Conservation (phyloP, 2,329 filamentous ascomycete species). For the Tolypocladium endophyticum region DNA sequence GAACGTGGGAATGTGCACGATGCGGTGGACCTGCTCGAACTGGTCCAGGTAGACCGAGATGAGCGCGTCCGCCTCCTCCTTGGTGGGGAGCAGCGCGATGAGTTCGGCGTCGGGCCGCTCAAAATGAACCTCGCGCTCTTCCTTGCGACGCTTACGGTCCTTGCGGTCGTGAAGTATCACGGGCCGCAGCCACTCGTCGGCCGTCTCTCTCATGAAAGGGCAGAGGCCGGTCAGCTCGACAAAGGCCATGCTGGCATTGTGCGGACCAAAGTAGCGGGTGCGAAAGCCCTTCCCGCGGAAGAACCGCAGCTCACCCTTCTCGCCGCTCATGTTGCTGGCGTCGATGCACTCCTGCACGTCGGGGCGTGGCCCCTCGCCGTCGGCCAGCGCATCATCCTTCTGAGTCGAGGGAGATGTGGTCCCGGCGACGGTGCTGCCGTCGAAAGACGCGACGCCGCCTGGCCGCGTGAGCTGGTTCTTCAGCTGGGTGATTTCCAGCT, state of each 20-base stretch:
- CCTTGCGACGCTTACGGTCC: conserved; percentile 41
- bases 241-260: conserved; percentile 51
- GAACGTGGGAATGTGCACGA: conserved; percentile 51
- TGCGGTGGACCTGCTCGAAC: conserved; percentile 45
- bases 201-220: conserved; percentile 52
- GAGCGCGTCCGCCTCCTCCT: conserved; percentile 37
- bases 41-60: conserved; percentile 41
- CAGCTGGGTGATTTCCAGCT: conserved; percentile 48
- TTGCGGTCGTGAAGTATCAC: conserved; percentile 45
- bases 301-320: conserved; percentile 45
- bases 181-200: conserved; percentile 49
- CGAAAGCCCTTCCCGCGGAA: conserved; percentile 49
- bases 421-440: conserved; percentile 39
- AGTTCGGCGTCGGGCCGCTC: conserved; percentile 36
- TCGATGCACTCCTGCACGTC: conserved; percentile 30
- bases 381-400: conserved; percentile 27
- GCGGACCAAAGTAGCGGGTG: conserved; percentile 48
- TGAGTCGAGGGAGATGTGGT: conserved; percentile 33
- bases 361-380: conserved; percentile 20
- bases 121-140: conserved; percentile 40
- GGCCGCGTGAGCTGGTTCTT: conserved; percentile 37
- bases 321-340: conserved; percentile 27
- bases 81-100: conserved; percentile 37
- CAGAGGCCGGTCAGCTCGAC: conserved; percentile 46
- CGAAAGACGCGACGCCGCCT: conserved; percentile 26